Base-by-base conservation (phyloP, 2,329 filamentous ascomycete genomes). In the Aspergillus eucalypticola region DNA sequence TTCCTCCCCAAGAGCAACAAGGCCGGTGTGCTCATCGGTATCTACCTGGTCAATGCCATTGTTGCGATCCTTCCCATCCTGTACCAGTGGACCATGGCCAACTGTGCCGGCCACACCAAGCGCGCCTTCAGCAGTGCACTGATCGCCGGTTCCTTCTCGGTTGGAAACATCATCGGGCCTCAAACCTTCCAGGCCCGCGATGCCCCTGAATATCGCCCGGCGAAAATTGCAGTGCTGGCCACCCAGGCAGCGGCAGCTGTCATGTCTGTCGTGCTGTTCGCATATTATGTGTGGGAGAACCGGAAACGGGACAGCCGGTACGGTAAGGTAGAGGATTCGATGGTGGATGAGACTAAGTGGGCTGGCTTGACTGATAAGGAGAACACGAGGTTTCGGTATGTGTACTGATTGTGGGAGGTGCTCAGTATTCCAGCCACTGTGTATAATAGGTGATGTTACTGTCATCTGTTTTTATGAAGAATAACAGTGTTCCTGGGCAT, bases 41-140 rank as follows among this genome's bases (percentile, higher is more conserved):
- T 79, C 19, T 81, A 81, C 62, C 72, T 82, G 8, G 77, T 78
- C 49, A 79, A 81, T 55, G 72, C 75, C 1, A 76, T 80, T 53
- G 77, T 79, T 5, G 76, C 77, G 10, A 70, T 75, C 6, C 70
- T 81, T 15, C 80, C 79, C 27, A 69, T 81, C n/a, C 64, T 81
- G n/a, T 77, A 79, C 25, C 76, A 77, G 8, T 81, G 77, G 78
- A 79, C 80, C 10, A 76, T 79, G 25, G 76, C 74, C 32, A 83
- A 83, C 60, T 75, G 79, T 13, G 80, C 80, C 2, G 81, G 81
- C 0, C 78, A 83, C 59, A 81, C 80, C 3, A 83, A 83, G 67
- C 81, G 82, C 54, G 77, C 80, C 15, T 80, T 80, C 5, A 73
- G 78, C 23, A 81, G 79, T 39, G 80, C 80, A 0, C 64, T 82